A percentile compares a stretch with the other conserved stretches of the same genome.
These are phyloP conservation scores for Trametes polyzona DNA, from an alignment of 1,284 basidiomycete genomes.

Conservation along the genomic window DNA sequence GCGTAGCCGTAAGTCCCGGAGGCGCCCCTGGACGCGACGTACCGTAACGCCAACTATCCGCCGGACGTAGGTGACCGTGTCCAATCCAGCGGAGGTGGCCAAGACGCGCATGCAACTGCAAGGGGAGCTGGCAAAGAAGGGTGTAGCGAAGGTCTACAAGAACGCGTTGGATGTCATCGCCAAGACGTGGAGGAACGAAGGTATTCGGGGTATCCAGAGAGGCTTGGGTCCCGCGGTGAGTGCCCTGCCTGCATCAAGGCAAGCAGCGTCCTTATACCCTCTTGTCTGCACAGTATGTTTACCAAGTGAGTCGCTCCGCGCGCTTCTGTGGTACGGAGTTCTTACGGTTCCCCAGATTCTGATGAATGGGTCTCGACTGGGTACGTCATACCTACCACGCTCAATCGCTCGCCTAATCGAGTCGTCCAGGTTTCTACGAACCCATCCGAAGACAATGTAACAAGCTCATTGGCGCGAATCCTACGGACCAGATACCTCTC, in stretches of 20 bases:
- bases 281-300: slow-evolving; percentile 68
- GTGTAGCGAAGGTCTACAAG: slow-evolving; percentile 82
- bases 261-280: background rate
- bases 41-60: slow-evolving; percentile 7
- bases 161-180: slow-evolving; percentile 85
- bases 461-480: slow-evolving; percentile 62
- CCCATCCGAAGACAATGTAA: slow-evolving; percentile 84
- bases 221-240: slow-evolving; percentile 89
- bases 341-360: slow-evolving; percentile 63
- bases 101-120: slow-evolving; percentile 95
- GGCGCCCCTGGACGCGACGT: background rate
- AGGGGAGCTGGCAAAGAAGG: slow-evolving; percentile 84
- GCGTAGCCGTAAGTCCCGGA: slow-evolving; percentile 68
- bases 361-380: slow-evolving; percentile 93
- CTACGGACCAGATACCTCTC: slow-evolving; percentile 67
- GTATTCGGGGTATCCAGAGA: slow-evolving; percentile 88
- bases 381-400: slow-evolving; percentile 45
- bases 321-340: background rate
- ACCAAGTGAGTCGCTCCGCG: slow-evolving; percentile 65
- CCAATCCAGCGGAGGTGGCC: slow-evolving; percentile 88
- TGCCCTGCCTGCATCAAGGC: slow-evolving; percentile 25
- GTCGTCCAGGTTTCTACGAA: slow-evolving; percentile 85
- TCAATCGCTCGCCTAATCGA: background rate
- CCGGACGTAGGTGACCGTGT: slow-evolving; percentile 69
- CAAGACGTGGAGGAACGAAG: slow-evolving; percentile 93